A percentile compares a stretch with the other conserved stretches of the same genome.
Conservation (phyloP, 176 grass and related monocot species). For the Eleusine indica region DNA sequence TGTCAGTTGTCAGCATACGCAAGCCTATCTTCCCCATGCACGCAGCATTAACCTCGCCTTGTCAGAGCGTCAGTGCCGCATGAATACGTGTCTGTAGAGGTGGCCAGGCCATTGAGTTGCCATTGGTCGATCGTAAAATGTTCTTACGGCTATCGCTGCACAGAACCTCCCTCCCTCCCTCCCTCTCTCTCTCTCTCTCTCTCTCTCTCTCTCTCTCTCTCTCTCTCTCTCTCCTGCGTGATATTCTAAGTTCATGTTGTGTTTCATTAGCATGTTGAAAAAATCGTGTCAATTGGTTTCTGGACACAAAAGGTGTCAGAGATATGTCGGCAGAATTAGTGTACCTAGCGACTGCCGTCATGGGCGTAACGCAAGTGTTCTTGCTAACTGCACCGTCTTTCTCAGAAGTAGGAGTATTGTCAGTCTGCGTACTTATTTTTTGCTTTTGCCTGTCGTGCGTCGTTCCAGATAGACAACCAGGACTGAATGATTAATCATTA, state of each 20-base stretch:
- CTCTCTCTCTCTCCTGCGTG: neutral
- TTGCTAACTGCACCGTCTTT: neutral
- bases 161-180: neutral
- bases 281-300: neutral
- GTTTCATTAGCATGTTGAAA: neutral
- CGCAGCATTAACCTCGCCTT: neutral
- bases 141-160: constrained; percentile 1
- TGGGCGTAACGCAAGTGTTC: neutral
- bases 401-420: neutral
- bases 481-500: neutral
- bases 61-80: neutral
- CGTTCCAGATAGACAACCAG: neutral
- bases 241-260: neutral
- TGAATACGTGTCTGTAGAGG: neutral
- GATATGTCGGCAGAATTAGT: neutral
- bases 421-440: neutral
- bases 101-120: neutral
- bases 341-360: neutral
- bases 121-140: neutral
- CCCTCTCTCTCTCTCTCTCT: neutral
- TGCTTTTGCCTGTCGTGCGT: neutral
- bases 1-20: neutral
- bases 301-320: neutral
- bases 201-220: neutral
- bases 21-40: neutral